phyloP scores from a whole-genome alignment of 805 yeast genomes.

The Barnettozyma vustinii region DNA sequence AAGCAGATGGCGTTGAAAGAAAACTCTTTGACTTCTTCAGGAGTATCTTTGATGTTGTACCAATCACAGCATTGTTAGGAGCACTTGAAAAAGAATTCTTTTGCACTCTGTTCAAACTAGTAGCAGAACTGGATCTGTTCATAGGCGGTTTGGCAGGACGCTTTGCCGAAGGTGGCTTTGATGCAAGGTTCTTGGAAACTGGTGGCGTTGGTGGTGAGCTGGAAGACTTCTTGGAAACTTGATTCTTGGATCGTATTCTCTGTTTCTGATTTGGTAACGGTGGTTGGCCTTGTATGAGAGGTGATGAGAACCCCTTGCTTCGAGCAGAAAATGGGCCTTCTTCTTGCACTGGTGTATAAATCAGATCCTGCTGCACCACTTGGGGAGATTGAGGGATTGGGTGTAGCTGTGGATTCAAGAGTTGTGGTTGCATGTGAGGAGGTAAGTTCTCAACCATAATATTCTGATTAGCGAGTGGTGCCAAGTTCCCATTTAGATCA shows the following conservation, averaged over 20 bases:
- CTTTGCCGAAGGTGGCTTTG: conserved; percentile 6
- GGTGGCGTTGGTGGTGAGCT: conserved; percentile 5
- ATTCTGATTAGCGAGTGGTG: neutral
- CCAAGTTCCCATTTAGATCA: neutral
- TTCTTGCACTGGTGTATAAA: conserved; percentile 1
- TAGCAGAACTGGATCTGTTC: conserved; percentile 19
- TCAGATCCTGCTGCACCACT: neutral
- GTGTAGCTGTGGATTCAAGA: neutral
- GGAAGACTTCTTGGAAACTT: neutral
- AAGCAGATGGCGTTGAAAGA: conserved; percentile 8
- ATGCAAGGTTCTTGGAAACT: neutral
- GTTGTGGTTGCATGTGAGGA: neutral
- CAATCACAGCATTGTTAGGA: neutral
- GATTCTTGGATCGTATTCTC: conserved; percentile 1
- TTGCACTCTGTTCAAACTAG: conserved; percentile 19
- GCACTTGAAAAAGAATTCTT: conserved; percentile 15
- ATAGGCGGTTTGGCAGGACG: conserved; percentile 12
- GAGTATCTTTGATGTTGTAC: conserved; percentile 2
- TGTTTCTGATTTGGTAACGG: neutral
- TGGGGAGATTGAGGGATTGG: neutral
- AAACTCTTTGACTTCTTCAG: conserved; percentile 24
- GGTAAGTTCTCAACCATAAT: conserved; percentile 1
- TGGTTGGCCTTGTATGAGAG: neutral
- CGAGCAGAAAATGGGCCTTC: neutral
- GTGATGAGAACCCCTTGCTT: neutral